Base-by-base conservation (phyloP, 148 eudicot species). In the Cornus suecica region DNA sequence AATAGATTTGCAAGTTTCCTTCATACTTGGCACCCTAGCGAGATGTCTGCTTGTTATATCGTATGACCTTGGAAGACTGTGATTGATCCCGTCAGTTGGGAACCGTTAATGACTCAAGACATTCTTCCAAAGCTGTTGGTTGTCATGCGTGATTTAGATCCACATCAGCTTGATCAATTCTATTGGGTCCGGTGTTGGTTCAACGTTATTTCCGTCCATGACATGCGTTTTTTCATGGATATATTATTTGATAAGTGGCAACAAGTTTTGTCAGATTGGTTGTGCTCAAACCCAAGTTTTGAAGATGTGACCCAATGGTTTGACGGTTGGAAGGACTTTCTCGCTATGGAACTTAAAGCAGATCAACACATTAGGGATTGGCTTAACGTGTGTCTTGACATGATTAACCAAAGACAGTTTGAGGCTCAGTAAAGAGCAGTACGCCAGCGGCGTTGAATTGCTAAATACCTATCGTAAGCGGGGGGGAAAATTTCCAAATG, bases 1-100 rank as follows among this genome's bases (percentile, higher is more conserved):
- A 66, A 65, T 51, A 88, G 88, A 74, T 74, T 94, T 64, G 97
- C 84, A 68, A 78, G 83, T 58, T 93, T 88, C 65, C 97, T 94
- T 61, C 90, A 82, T 74, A 89, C 91, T 28, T 94, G 98, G 98
- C 93, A 90, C 63, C 98, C 97, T 18, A 86, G 92, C 78, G 98
- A 94, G 72, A 71, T 72, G 76, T 93, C 96, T 1, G 96, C 94
- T 42, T 86, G 80, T 71, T 76, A 83, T 37, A 88, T 90, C 32
- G 65, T 92, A 71, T 85, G 88, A 25, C 97, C 97, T 70, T 92
- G 97, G 97, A 92, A 90, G 77, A 80, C 87, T 20, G 97, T 94
- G 28, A 92, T 94, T 75, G 95, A 90, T 87, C 78, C 90, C 8
- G 79, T 85, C 10, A 94, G 92, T 65, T 92, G 98, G 98, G 98